phyloP scores from a whole-genome alignment of 768 basidiomycete species.

The Lactarius tabidus region DNA sequence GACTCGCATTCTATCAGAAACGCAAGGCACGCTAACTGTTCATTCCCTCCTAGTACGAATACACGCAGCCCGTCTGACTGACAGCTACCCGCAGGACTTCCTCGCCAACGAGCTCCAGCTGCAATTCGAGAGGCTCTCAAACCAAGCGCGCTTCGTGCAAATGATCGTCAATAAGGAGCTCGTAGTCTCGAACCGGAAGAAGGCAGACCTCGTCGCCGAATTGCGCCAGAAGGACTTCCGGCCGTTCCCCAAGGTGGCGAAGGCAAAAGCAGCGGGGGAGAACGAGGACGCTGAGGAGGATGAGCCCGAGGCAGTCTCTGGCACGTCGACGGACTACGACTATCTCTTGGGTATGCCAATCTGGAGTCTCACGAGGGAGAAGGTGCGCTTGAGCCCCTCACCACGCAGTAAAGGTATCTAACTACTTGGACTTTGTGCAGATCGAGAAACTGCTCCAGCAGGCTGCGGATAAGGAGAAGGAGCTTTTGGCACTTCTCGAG shows the following conservation, averaged over 20 bases:
- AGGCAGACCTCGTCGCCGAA: constrained; percentile 78
- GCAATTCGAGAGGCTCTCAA: constrained; percentile 79
- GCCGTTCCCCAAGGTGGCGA: constrained; percentile 80
- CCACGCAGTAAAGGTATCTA: not conserved
- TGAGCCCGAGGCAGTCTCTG: constrained; percentile 45
- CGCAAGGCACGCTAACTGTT: constrained; percentile 68
- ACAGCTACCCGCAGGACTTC: constrained; percentile 55
- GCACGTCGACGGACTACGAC: constrained; percentile 69
- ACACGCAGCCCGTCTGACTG: not conserved
- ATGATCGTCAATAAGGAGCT: constrained; percentile 91
- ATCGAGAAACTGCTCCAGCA: constrained; percentile 81
- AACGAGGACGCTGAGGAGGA: constrained; percentile 55
- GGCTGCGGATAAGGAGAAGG: constrained; percentile 75
- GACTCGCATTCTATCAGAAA: constrained; percentile 90
- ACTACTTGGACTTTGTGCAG: constrained; percentile 38
- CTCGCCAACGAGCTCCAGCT: constrained; percentile 78
- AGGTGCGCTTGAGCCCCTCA: constrained; percentile 43
- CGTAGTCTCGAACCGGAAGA: constrained; percentile 81
- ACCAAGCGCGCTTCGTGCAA: constrained; percentile 94
- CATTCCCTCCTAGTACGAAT: not conserved
- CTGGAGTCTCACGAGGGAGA: constrained; percentile 91
- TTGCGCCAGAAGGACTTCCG: constrained; percentile 80
- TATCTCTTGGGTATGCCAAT: constrained; percentile 95
- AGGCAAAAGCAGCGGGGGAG: constrained; percentile 65
- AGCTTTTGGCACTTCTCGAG: constrained; percentile 72